phyloP scores from a whole-genome alignment of 1,284 basidiomycete genomes.

The Waitea zeae region DNA sequence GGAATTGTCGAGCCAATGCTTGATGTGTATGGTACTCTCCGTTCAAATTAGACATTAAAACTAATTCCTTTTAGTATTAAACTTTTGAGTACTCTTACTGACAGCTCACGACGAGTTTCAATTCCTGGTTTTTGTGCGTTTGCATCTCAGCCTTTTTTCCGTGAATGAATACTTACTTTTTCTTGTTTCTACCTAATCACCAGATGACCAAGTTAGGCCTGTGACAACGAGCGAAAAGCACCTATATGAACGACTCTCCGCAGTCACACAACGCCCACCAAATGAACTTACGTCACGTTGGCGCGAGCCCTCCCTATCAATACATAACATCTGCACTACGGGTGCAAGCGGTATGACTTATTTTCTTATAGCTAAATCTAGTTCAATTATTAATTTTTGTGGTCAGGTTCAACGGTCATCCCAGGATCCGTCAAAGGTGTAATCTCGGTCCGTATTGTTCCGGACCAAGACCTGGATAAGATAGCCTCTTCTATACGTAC shows the following conservation, averaged over 20 bases:
- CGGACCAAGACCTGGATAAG: constrained; percentile 71
- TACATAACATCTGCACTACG: constrained; percentile 55
- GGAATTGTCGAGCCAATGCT: constrained; percentile 79
- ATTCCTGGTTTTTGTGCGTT: background rate
- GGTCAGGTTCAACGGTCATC: constrained; percentile 73
- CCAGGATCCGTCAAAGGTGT: constrained; percentile 67
- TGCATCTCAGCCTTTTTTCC: background rate
- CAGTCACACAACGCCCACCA: constrained; percentile 46
- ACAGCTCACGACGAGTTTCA: background rate
- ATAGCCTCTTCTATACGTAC: constrained; percentile 47
- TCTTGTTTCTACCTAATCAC: too few relatives aligned
- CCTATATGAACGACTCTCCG: constrained; percentile 51
- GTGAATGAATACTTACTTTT: too few relatives aligned
- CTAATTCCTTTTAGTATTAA: constrained; percentile 4
- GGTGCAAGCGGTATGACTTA: constrained; percentile 53
- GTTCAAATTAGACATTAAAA: background rate
- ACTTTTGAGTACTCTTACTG: constrained; percentile 1
- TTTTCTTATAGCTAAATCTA: background rate
- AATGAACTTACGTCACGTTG: constrained; percentile 58
- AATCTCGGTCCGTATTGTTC: constrained; percentile 82
- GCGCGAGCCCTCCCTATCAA: constrained; percentile 62
- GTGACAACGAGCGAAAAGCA: constrained; percentile 49
- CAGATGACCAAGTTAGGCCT: constrained; percentile 62
- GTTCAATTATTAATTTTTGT: background rate
- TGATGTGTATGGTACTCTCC: constrained; percentile 47